phyloP scores from a whole-genome alignment of 169 alveolate species.

The Plasmodium malariae region DNA sequence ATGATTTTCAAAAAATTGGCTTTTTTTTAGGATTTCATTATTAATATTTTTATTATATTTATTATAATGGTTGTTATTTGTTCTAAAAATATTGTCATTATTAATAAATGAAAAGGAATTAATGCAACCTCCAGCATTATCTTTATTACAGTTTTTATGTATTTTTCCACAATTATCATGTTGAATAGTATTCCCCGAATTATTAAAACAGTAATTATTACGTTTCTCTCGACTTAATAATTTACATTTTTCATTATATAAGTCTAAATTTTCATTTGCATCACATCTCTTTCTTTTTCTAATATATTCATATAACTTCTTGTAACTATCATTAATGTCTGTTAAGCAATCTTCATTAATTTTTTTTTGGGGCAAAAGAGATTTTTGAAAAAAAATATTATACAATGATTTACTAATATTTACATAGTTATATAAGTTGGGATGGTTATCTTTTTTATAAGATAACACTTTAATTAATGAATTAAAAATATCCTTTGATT shows the following conservation, averaged over 20 bases:
- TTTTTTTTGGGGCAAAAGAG: constrained; percentile 7
- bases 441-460: constrained; percentile 3
- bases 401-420: constrained; percentile 47
- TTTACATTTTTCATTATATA: constrained; percentile 6
- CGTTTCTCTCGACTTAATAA: neutral
- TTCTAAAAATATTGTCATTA: too few relatives aligned
- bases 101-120: too few relatives aligned
- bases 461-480: constrained; percentile 19
- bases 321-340: constrained; percentile 2
- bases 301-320: neutral
- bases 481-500: constrained; percentile 58
- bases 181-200: too few relatives aligned
- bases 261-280: neutral
- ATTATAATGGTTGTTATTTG: too few relatives aligned
- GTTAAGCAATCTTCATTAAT: neutral
- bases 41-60: too few relatives aligned
- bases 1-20: too few relatives aligned
- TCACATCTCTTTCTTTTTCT: constrained; percentile 32
- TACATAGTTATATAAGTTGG: constrained; percentile 34
- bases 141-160: too few relatives aligned
- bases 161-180: too few relatives aligned
- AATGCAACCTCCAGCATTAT: too few relatives aligned
- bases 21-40: too few relatives aligned
- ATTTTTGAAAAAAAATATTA: constrained; percentile 20
- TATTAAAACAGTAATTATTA: neutral